These are phyloP conservation scores for Pichia sp. DNA, from an alignment of 1,139 yeast genomes.

Conservation along the genomic window DNA sequence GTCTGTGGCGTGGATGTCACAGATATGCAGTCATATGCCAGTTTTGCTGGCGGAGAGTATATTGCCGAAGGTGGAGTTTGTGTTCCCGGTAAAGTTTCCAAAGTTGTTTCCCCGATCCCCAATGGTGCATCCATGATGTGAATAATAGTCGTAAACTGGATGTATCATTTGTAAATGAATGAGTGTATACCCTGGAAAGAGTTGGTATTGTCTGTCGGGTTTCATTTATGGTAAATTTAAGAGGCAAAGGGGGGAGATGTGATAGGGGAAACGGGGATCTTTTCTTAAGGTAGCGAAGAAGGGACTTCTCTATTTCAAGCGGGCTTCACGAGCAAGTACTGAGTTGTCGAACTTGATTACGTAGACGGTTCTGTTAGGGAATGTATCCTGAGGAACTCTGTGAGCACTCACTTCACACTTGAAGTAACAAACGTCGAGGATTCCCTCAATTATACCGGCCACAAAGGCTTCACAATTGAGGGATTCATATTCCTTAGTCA, in stretches of 20 bases:
- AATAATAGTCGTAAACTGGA: no score
- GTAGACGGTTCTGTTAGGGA: conserved; percentile 73
- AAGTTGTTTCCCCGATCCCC: conserved; percentile 33
- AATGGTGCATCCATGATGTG: no score
- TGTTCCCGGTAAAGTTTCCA: conserved; percentile 22
- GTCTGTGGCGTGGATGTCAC: no score
- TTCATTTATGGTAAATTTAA: no score
- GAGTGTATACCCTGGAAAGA: no score
- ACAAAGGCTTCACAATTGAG: conserved; percentile 79
- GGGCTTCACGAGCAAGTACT: conserved; percentile 2
- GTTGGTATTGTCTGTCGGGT: no score
- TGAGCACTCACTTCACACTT: conserved; percentile 87
- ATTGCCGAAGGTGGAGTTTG: conserved; percentile 20
- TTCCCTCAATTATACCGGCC: conserved; percentile 91
- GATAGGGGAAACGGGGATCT: no score
- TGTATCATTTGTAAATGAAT: no score
- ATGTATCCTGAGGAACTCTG: conserved; percentile 57
- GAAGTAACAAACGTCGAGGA: conserved; percentile 72
- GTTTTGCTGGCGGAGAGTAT: conserved; percentile 16
- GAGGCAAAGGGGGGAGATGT: no score
- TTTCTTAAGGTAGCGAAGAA: no score
- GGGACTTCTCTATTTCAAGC: not conserved
- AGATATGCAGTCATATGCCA: no score
- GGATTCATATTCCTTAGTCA: conserved; percentile 74
- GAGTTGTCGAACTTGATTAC: conserved; percentile 52